phyloP scores from a whole-genome alignment of 768 basidiomycete genomes.

The Boletus reticulatus region DNA sequence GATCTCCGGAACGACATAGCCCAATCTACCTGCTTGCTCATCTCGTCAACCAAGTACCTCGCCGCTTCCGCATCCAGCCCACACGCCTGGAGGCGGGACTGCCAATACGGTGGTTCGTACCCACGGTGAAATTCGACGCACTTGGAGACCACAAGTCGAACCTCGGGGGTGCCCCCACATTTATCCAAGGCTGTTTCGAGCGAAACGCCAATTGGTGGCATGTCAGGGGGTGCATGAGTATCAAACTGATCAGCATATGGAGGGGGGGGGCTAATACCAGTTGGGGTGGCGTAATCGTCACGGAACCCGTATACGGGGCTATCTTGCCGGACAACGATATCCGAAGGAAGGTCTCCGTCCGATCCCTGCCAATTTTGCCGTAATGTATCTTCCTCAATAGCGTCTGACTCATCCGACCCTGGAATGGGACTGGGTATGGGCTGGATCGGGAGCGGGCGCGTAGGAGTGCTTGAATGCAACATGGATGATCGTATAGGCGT shows the following conservation, averaged over 20 bases:
- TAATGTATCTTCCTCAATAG: not conserved
- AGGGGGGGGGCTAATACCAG: conserved; percentile 16
- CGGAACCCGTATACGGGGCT: conserved; percentile 16
- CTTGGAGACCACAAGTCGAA: conserved; percentile 20
- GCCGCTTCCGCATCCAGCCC: conserved; percentile 16
- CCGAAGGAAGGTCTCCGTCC: not conserved
- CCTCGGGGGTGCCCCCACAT: conserved; percentile 15
- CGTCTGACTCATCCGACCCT: conserved; percentile 8
- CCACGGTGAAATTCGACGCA: conserved; percentile 24
- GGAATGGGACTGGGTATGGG: conserved; percentile 17
- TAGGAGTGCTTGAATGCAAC: not conserved
- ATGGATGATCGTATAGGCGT: conserved; percentile 1
- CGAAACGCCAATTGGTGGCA: conserved; percentile 8
- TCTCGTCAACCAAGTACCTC: conserved; percentile 23
- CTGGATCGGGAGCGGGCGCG: conserved; percentile 17
- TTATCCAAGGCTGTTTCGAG: conserved; percentile 23
- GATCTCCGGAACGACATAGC: not conserved
- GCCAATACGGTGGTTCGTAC: conserved; percentile 30
- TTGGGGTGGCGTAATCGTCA: not conserved
- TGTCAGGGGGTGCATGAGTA: conserved; percentile 8
- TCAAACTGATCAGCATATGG: conserved; percentile 10
- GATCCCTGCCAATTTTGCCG: conserved; percentile 9
- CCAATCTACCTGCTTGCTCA: conserved; percentile 27
- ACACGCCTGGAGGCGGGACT: conserved; percentile 20
- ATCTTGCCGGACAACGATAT: conserved; percentile 19